Evolutionary conservation across 2,329 filamentous ascomycete species (phyloP), one percentile per base, ranked within the genome.

Genomic region (Pseudogymnoascus sp.): DNA sequence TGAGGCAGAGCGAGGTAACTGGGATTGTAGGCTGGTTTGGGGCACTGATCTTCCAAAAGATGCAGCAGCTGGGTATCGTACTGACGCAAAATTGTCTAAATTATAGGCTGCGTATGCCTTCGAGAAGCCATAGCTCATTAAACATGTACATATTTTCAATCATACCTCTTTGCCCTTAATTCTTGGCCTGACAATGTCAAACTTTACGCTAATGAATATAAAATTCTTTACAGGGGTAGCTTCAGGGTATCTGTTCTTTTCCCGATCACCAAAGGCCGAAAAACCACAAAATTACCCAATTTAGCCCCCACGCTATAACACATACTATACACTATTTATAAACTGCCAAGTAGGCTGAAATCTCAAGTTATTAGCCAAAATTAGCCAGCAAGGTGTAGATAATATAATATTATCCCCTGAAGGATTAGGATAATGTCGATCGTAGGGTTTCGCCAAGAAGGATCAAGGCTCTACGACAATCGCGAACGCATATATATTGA

Each of bases 11-110:
- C 66, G 65, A 26, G 65, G 65, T 0, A 67, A 69, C 34, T 73
- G 71, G 71, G 73, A 74, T 54, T 74, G 72, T 61, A 67, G 67
- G 21, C 68, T 75, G 40, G 72, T 72, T 60, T 73, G 71, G 71
- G 70, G 65, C 4, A 18, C 67, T 23, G 69, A 73, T n/a, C 65
- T 73, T 10, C 71, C 70, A 2, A 36, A 57, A n/a, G 45, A 42
- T 60, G 62, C 61, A 18, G 36, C 60, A n/a, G 39, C 61, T 16
- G 63, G 60, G 54, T 26, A 67, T 64, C 54, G 63, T 73, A 36
- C 65, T 67, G 36, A 61, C 7, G 36, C 14, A 26, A 45, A 29
- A 26, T 61, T 61, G 29, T 36, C 60, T 45, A 61, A 61, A 61
- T 26, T 61, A 6, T 61, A 61, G 36, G 21, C 45, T 29, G 16